phyloP scores from a whole-genome alignment of 2,329 filamentous ascomycete species.

The Atkinsonella texensis region DNA sequence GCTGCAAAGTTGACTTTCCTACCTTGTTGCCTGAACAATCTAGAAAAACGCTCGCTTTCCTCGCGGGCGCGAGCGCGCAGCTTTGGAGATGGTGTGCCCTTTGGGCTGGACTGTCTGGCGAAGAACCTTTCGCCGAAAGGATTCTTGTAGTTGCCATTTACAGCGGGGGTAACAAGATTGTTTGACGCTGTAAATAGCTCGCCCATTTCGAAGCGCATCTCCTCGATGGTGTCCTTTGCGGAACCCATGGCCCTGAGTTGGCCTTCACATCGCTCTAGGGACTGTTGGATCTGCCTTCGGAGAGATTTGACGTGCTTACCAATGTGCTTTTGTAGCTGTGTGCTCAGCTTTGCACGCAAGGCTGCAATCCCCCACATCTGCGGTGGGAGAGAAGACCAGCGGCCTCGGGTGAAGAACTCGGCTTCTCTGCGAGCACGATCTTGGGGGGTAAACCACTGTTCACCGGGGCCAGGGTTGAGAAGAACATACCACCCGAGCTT shows the following conservation, averaged over 20 bases:
- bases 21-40: constrained; percentile 36
- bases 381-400: constrained; percentile 35
- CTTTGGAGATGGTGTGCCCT: constrained; percentile 39
- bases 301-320: constrained; percentile 39
- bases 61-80: constrained; percentile 38
- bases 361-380: constrained; percentile 35
- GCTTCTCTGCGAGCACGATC: constrained; percentile 31
- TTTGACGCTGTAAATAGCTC: constrained; percentile 40
- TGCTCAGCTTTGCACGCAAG: constrained; percentile 35
- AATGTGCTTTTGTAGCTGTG: constrained; percentile 39
- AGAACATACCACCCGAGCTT: constrained; percentile 40
- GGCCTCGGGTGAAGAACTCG: constrained; percentile 36
- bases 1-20: constrained; percentile 34
- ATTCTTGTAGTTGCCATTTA: constrained; percentile 44
- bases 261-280: constrained; percentile 34
- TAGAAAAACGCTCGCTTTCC: constrained; percentile 38
- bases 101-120: constrained; percentile 33
- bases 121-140: constrained; percentile 40
- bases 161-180: constrained; percentile 40
- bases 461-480: constrained; percentile 35
- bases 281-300: constrained; percentile 37
- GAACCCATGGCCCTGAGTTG: constrained; percentile 38
- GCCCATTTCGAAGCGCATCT: constrained; percentile 42
- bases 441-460: constrained; percentile 30
- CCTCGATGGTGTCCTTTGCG: constrained; percentile 38